A percentile compares a stretch with the other conserved stretches of the same genome.
phyloP scores from a whole-genome alignment of 2,329 filamentous ascomycete species.

The Rosellinia necatrix region DNA sequence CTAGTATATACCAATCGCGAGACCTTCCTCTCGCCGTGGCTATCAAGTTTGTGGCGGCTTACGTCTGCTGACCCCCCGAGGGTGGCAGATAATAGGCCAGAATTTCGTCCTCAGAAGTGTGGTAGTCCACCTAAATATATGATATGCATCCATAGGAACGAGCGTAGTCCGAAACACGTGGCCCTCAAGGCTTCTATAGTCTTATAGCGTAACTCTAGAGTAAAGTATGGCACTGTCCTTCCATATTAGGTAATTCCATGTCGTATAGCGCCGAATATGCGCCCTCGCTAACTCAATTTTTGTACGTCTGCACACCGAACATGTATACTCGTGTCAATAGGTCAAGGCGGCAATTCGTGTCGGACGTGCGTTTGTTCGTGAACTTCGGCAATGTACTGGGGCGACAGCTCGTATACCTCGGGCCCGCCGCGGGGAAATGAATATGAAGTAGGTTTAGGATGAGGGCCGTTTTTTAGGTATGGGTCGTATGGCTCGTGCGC shows the following conservation, averaged over 20 bases:
- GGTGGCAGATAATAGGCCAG: neutral
- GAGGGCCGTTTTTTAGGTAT: constrained; percentile 1
- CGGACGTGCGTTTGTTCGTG: constrained; percentile 10
- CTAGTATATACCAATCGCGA: neutral
- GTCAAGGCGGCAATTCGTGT: constrained; percentile 19
- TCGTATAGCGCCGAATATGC: neutral
- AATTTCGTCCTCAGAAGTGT: neutral
- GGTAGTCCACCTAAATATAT: neutral
- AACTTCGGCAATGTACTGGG: constrained; percentile 23
- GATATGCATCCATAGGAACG: neutral
- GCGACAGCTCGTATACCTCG: constrained; percentile 19
- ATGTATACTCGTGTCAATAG: neutral
- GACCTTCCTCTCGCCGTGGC: neutral
- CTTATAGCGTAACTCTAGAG: neutral
- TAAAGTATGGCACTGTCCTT: neutral
- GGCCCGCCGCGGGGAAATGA: neutral
- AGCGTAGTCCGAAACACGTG: neutral
- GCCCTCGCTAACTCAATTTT: neutral
- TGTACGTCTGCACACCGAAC: neutral
- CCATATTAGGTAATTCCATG: neutral
- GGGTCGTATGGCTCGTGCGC: neutral
- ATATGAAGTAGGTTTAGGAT: neutral
- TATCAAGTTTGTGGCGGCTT: neutral
- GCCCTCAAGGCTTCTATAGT: neutral
- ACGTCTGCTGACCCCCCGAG: neutral